A percentile compares a stretch with the other conserved stretches of the same genome.
Evolutionary conservation across 73 alveolate genomes (phyloP).

Genomic region (Durusdinium trenchii): DNA sequence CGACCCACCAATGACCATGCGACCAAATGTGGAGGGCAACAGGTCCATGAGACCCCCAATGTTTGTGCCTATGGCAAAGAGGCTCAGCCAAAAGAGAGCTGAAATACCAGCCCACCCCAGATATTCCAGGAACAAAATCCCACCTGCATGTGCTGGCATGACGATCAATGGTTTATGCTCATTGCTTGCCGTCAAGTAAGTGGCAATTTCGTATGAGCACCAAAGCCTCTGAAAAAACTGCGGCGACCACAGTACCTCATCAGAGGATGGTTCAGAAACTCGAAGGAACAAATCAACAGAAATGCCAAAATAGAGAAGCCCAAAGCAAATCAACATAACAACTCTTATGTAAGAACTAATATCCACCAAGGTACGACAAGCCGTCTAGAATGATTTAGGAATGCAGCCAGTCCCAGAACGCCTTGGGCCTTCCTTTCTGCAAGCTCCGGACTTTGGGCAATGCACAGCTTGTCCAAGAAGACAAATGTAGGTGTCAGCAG

Average conservation of each 20-base stretch:
- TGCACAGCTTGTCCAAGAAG: slow-evolving; percentile 35
- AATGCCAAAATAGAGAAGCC: neutral
- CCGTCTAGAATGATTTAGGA: neutral
- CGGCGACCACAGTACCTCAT: neutral
- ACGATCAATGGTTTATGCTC: neutral
- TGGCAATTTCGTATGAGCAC: neutral
- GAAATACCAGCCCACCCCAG: neutral
- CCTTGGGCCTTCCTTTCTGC: neutral
- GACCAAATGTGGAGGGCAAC: neutral
- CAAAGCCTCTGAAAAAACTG: neutral
- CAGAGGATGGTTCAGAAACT: neutral
- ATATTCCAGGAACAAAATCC: neutral
- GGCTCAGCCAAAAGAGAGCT: neutral
- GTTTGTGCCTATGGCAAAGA: neutral
- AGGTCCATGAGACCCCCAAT: neutral
- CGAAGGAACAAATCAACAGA: too few species aligned
- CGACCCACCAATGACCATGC: neutral
- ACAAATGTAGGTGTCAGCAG: neutral
- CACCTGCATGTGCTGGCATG: neutral
- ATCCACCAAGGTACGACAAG: neutral
- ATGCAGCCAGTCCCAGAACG: neutral
- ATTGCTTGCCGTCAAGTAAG: neutral
- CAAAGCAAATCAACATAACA: neutral
- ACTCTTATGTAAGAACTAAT: neutral
- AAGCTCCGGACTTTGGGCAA: neutral